Base-by-base conservation (phyloP, 2,329 filamentous ascomycete genomes). In the Penicillium crustosum region DNA sequence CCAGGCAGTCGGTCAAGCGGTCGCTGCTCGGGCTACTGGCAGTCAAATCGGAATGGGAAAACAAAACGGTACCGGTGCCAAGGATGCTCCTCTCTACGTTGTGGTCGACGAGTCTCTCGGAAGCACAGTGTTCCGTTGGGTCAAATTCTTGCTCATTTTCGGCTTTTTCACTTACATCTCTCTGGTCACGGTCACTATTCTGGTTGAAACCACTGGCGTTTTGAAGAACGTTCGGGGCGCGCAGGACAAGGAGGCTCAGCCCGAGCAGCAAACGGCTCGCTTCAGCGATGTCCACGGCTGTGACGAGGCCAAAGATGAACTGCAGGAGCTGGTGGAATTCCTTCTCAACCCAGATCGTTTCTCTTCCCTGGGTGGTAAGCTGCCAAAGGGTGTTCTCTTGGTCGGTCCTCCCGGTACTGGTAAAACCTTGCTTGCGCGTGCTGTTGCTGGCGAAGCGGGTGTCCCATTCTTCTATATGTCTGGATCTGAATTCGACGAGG, bases 381-480 rank as follows among this genome's bases (percentile, higher is more conserved):
- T 99, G 53, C 94, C 94, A 55, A 99, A 97, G 78, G 94, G 94
- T 81, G 91, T 99, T 58, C 83, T 99, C 50, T 85, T 99, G 25
- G 91, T 96, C 70, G 94, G 94, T 0, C 94, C 94, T 71, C 94
- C 94, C 52, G 94, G 94, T 79, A 99, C 94, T 60, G 94, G 94
- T 78, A 99, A 99, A 79, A 99, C 94, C 13, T 85, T 99, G 41
- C 85, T 99, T 60, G 94, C 94, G 62, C 89, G 94, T 69, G 95
- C 94, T 55, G 94, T 99, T 60, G 94, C 94, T 48, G 94, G 94
- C 52, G 94, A 99, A 79, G 93, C 94, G 53, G 94, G 93, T 55
- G 94, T 99, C 19, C 94, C 94, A 1, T 99, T 99, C 83, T 99
- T 97, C 83, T 99, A 97, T 83, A 97, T 99, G 93, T 99, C 94